Evolutionary conservation across 1,139 yeast species (phyloP).

Genomic region (Dujonia santamariae): DNA sequence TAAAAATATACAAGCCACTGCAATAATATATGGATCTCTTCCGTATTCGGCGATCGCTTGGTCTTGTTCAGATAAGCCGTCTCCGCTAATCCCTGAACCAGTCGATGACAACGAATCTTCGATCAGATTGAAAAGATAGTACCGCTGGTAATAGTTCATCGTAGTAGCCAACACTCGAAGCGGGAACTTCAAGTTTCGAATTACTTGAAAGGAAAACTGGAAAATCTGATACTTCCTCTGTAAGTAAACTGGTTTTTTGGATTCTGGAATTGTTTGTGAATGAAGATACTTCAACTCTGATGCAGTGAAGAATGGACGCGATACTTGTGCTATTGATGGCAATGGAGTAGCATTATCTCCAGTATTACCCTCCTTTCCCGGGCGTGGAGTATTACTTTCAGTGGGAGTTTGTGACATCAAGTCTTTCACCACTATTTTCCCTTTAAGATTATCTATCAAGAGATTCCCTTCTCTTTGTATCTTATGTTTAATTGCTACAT

Average conservation of each 20-base stretch:
- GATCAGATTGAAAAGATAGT: slow-evolving; percentile 60
- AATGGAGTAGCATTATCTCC: too few relatives aligned
- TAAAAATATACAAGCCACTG: slow-evolving; percentile 70
- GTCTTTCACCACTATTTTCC: too few relatives aligned
- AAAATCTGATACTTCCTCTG: slow-evolving; percentile 54
- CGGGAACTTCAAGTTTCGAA: slow-evolving; percentile 59
- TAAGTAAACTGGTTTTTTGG: slow-evolving; percentile 42
- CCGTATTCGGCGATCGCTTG: slow-evolving; percentile 14
- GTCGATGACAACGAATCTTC: slow-evolving; percentile 26
- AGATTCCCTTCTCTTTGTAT: too few relatives aligned
- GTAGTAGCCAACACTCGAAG: slow-evolving; percentile 63
- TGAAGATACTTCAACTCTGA: slow-evolving; percentile 56
- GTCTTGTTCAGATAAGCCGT: neutral
- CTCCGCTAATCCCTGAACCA: slow-evolving; percentile 15
- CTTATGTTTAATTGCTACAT: too few relatives aligned
- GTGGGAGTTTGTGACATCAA: too few relatives aligned
- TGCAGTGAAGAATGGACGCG: slow-evolving; percentile 63
- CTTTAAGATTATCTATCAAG: too few relatives aligned
- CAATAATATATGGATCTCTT: slow-evolving; percentile 52
- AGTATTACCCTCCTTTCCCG: too few relatives aligned
- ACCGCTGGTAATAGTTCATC: slow-evolving; percentile 71
- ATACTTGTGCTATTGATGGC: slow-evolving; percentile 40
- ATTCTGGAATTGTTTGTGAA: slow-evolving; percentile 49
- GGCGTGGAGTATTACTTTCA: too few relatives aligned
- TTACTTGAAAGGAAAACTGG: slow-evolving; percentile 51